Percentiles rank a stretch among this genome's conserved stretches.
These are phyloP conservation scores for Bretziella fagacearum DNA, from an alignment of 2,329 filamentous ascomycete genomes.

Conservation along the genomic window DNA sequence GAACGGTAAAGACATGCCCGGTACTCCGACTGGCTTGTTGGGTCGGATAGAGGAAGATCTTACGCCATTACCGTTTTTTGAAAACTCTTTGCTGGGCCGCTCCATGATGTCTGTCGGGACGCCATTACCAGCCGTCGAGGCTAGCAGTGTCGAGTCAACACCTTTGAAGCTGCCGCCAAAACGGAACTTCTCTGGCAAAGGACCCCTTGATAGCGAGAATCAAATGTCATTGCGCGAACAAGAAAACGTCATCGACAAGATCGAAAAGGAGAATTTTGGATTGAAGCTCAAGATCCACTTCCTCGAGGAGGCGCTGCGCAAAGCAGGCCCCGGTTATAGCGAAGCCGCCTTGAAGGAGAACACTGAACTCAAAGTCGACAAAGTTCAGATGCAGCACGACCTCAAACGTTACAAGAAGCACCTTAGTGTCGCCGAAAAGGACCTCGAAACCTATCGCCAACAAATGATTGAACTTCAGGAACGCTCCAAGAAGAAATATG, in stretches of 20 bases:
- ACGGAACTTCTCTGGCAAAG: conserved; percentile 39
- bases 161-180: conserved; percentile 56
- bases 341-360: conserved; percentile 84
- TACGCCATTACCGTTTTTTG: conserved; percentile 55
- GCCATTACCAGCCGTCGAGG: conserved; percentile 35
- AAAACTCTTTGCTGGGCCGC: conserved; percentile 53
- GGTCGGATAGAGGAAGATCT: conserved; percentile 53
- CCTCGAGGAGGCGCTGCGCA: conserved; percentile 75
- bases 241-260: conserved; percentile 85
- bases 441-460: conserved; percentile 66
- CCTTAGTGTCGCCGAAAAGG: conserved; percentile 63
- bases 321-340: conserved; percentile 77
- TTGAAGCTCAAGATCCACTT: conserved; percentile 96
- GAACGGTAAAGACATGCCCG: conserved; percentile 38
- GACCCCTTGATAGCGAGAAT: conserved; percentile 68
- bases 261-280: conserved; percentile 97
- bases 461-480: conserved; percentile 73
- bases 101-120: conserved; percentile 37
- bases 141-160: conserved; percentile 69
- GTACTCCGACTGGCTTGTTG: conserved; percentile 46
- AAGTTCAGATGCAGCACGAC: conserved; percentile 76
- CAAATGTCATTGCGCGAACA: conserved; percentile 85
- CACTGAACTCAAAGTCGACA: conserved; percentile 85
- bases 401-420: conserved; percentile 75
- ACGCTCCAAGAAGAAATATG: conserved; percentile 58